Evolutionary conservation across 768 basidiomycete genomes (phyloP).

Genomic region (Boletus edulis): DNA sequence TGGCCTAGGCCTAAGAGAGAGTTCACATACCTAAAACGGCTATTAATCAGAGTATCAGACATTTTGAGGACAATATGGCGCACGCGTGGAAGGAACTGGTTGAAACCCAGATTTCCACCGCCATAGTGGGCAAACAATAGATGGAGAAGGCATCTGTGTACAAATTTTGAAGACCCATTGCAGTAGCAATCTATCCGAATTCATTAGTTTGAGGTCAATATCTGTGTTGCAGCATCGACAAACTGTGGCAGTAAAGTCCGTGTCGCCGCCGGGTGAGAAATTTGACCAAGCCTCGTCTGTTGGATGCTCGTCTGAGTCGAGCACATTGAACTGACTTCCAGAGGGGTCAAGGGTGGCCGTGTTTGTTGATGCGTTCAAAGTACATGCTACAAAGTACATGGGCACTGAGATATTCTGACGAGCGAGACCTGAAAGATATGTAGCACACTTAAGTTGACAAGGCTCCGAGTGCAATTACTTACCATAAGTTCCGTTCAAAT

Average conservation of each 20-base stretch:
- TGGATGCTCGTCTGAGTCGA: neutral
- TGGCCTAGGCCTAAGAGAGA: neutral
- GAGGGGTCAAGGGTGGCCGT: neutral
- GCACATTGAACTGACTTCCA: neutral
- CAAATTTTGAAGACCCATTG: too few species aligned
- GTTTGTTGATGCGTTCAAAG: neutral
- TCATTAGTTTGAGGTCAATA: neutral
- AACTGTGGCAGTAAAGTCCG: neutral
- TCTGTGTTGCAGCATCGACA: neutral
- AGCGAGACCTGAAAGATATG: neutral
- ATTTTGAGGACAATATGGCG: neutral
- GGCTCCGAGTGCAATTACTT: neutral
- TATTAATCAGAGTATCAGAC: neutral
- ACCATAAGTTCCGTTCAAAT: neutral
- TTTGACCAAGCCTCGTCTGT: neutral
- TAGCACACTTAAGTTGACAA: neutral
- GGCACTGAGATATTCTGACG: neutral
- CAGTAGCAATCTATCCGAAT: neutral
- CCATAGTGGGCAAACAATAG: neutral
- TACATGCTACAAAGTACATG: neutral
- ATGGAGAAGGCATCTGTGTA: too few species aligned
- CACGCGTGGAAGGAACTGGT: neutral
- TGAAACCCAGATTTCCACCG: fast-evolving
- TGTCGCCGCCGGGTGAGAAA: neutral
- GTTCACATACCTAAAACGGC: neutral